phyloP scores from a whole-genome alignment of 805 yeast species.

The Metschnikowia lochheadii region DNA sequence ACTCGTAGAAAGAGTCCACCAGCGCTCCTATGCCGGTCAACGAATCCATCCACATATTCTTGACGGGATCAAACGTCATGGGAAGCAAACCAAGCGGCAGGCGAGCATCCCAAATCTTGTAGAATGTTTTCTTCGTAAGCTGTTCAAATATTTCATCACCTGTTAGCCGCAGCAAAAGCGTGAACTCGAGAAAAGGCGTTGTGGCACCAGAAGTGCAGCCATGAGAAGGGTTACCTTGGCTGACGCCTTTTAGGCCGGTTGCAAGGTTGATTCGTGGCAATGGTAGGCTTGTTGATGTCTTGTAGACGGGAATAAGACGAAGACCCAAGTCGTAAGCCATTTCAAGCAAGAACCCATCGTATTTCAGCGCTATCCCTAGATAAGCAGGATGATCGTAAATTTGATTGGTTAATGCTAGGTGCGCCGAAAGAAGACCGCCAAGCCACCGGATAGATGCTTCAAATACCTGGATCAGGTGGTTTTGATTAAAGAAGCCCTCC shows the following conservation, averaged over 20 bases:
- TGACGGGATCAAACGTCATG: constrained; percentile 64
- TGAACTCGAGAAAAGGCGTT: constrained; percentile 75
- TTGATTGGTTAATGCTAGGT: constrained; percentile 43
- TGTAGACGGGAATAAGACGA: constrained; percentile 65
- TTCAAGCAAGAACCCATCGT: constrained; percentile 67
- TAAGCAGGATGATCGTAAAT: constrained; percentile 5
- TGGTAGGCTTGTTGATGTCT: constrained; percentile 63
- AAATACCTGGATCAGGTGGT: constrained; percentile 80
- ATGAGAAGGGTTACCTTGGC: constrained; percentile 33
- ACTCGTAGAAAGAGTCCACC: constrained; percentile 86
- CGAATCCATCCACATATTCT: constrained; percentile 52
- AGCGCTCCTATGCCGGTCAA: constrained; percentile 87
- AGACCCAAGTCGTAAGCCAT: constrained; percentile 76
- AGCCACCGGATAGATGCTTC: constrained; percentile 78
- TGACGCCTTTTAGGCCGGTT: constrained; percentile 34
- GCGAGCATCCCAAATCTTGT: constrained; percentile 66
- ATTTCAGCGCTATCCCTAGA: constrained; percentile 26
- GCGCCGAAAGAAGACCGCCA: constrained; percentile 80
- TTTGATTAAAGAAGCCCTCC: constrained; percentile 50
- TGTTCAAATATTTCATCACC: constrained; percentile 68
- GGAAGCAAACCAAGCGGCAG: constrained; percentile 65
- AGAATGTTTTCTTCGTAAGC: constrained; percentile 57
- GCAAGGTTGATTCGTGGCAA: constrained; percentile 72
- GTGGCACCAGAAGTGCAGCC: constrained; percentile 85
- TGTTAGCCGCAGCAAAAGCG: constrained; percentile 69